Base-by-base conservation (phyloP, 1,284 basidiomycete species). In the Ganoderma boninense region DNA sequence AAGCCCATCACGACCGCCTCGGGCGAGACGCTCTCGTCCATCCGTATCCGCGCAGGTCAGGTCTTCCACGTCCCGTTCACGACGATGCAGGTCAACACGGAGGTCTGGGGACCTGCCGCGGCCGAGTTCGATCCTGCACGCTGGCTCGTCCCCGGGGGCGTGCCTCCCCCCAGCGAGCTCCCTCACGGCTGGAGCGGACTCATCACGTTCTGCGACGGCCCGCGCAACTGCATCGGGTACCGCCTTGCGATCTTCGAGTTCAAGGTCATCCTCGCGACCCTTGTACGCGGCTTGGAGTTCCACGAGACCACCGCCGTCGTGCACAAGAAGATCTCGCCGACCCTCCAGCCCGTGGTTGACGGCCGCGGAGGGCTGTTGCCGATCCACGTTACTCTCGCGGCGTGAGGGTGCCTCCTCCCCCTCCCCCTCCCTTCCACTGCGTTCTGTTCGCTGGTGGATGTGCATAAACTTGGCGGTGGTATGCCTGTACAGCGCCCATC, bases 51-150 rank as follows among this genome's bases (percentile, higher is more conserved):
- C 67, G 82, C 81, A 62, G 85, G 85, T 5, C 82, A 86, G 74
- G 78, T 81, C 35, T 79, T 82, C 73, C 76, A 76, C 67, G 79
- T 81, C 67, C 80, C 75, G 13, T 75, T 81, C 74, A 77, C 74
- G 63, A 75, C 78, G 57, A 79, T 80, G 73, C 80, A 83, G 59
- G 79, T 80, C 38, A 82, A 84, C 76, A 75, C 79, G 6, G 65
- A 75, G 11, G 78, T 84, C 0, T 88, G 85, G 81, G 87, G 86
- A 5, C 72, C 77, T 0, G 80, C 84, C 71, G 86, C 84, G 0
- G 70, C 79, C 42, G 73, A 77, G 43, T 88, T 85, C 79, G 75
- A 81, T 11, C 87, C 87, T 20, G 81, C 83, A 56, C 79, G 79
- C 16, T 80, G 82, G 82, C 63, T 83, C 35, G 70, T 73, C 26